phyloP scores from a whole-genome alignment of 306 rosid species.

The Acacia acuminata region DNA sequence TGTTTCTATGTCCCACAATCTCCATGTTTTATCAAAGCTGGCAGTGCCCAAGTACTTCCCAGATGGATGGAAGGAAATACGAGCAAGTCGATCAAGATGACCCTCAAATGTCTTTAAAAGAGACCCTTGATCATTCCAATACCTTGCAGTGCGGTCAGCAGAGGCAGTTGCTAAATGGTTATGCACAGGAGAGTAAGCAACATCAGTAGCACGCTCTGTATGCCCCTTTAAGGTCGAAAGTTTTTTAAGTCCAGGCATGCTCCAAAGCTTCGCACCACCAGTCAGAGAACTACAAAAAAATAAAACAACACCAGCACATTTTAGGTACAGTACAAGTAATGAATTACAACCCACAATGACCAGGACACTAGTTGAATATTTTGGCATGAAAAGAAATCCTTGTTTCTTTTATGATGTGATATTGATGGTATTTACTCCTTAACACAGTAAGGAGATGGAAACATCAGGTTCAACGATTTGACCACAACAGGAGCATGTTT shows the following conservation, averaged over 20 bases:
- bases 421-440: not conserved
- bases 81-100: slow-evolving; percentile 96
- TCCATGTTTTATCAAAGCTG: slow-evolving; percentile 98
- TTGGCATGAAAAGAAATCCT: not conserved
- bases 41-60: slow-evolving; percentile 94
- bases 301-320: slow-evolving; percentile 30
- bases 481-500: not conserved
- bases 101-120: slow-evolving; percentile 77
- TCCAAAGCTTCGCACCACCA: slow-evolving; percentile 84
- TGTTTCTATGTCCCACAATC: slow-evolving; percentile 89
- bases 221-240: slow-evolving; percentile 80
- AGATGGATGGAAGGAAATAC: slow-evolving; percentile 90
- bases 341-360: slow-evolving; percentile 1
- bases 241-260: slow-evolving; percentile 79
- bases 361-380: not conserved
- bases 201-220: slow-evolving; percentile 83
- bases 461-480: not conserved
- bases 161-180: slow-evolving; percentile 90
- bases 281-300: slow-evolving; percentile 62
- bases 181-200: slow-evolving; percentile 70
- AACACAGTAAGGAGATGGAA: not conserved
- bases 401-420: not conserved
- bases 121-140: slow-evolving; percentile 84
- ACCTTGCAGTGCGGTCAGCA: slow-evolving; percentile 85
- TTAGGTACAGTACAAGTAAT: not conserved